Conservation (phyloP, 768 basidiomycete species). For the Epithele typhae region DNA sequence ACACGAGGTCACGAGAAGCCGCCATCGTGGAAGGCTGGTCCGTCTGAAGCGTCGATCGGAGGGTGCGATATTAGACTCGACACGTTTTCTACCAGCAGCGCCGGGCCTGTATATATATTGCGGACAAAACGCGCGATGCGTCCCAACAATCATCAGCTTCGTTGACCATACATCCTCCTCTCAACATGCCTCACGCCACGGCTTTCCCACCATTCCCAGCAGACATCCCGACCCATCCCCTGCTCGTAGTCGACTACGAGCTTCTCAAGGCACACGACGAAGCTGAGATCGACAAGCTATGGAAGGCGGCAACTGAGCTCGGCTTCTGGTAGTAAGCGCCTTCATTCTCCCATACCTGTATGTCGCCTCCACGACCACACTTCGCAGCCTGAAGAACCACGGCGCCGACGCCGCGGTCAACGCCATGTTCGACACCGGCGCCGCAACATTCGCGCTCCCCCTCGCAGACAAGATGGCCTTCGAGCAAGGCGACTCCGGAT, state of each 20-base stretch:
- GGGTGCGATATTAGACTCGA: no score
- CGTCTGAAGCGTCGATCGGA: no score
- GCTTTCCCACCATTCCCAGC: neutral
- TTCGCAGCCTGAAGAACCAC: slow-evolving; percentile 38
- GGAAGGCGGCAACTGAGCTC: slow-evolving; percentile 20
- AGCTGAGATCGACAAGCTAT: slow-evolving; percentile 27
- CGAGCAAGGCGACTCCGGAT: slow-evolving; percentile 38
- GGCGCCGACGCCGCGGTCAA: slow-evolving; percentile 31
- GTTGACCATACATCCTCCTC: neutral
- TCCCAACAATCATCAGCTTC: no score
- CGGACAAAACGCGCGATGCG: no score
- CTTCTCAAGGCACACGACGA: neutral
- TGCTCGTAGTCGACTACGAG: neutral
- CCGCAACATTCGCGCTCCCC: slow-evolving; percentile 35
- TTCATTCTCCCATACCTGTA: neutral
- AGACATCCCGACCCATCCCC: neutral
- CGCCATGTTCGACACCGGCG: slow-evolving; percentile 40
- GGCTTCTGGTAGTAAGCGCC: neutral
- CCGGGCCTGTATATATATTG: no score
- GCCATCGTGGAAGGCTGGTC: no score
- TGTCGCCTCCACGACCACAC: neutral
- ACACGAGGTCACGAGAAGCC: no score
- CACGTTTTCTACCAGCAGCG: no score
- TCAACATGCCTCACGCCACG: neutral
- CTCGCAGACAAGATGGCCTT: slow-evolving; percentile 39